A percentile compares a stretch with the other conserved stretches of the same genome.
phyloP scores from a whole-genome alignment of 164 flowering plant genomes.

The Magnolia officinalis region DNA sequence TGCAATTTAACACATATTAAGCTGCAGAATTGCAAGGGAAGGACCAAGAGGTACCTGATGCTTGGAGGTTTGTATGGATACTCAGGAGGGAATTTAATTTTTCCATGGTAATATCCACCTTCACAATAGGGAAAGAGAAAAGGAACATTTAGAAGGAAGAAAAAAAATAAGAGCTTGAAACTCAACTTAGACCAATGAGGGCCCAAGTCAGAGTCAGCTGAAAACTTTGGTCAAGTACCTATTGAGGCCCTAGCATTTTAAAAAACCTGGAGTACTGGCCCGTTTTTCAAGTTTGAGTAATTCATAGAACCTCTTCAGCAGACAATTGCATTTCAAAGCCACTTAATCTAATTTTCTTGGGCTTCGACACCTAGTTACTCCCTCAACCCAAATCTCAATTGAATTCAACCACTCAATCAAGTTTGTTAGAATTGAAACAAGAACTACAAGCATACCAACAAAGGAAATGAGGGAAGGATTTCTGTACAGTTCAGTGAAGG shows the following conservation, averaged over 20 bases:
- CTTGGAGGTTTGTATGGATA: slow-evolving; percentile 98
- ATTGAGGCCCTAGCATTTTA: background rate
- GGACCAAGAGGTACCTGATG: slow-evolving; percentile 50
- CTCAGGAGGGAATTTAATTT: slow-evolving; percentile 90
- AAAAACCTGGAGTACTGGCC: background rate
- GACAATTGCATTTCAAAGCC: too few species aligned
- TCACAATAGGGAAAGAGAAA: slow-evolving; percentile 3
- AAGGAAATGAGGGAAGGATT: too few species aligned
- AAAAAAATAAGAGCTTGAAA: background rate
- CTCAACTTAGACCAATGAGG: background rate
- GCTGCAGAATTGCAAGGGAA: background rate
- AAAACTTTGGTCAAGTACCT: background rate
- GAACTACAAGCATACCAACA: background rate
- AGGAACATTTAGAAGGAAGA: background rate
- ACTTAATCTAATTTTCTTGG: too few species aligned
- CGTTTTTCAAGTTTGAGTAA: background rate
- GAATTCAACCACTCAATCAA: background rate
- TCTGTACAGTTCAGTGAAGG: background rate
- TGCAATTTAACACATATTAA: background rate
- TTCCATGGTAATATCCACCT: slow-evolving; percentile 96
- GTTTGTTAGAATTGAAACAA: background rate
- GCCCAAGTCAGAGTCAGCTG: background rate
- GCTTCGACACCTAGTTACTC: too few species aligned
- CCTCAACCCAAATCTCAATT: background rate
- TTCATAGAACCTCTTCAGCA: background rate